Percentiles rank a stretch among this genome's conserved stretches.
Evolutionary conservation across 345 rosid genomes (phyloP).

Genomic region (Gossypium turneri): DNA sequence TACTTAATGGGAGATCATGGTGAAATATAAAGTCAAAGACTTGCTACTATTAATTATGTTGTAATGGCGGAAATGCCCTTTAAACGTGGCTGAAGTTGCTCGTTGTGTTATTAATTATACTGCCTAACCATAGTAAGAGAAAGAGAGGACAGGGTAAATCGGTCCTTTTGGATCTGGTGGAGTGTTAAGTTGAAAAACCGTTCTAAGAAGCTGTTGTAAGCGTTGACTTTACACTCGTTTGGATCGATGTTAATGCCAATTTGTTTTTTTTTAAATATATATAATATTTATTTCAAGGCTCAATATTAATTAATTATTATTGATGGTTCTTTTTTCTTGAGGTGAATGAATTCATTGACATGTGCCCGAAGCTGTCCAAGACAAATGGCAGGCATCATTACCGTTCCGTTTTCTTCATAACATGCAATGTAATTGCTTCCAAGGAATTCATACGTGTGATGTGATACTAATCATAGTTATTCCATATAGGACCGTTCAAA

Average conservation of each 20-base stretch:
- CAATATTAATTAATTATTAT: not conserved
- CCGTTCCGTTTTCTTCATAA: not conserved
- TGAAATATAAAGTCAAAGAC: slow-evolving; percentile 9
- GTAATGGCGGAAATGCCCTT: slow-evolving; percentile 18
- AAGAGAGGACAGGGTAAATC: not conserved
- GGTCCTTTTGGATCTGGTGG: slow-evolving; percentile 1
- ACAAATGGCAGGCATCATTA: not conserved
- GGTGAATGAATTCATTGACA: not conserved
- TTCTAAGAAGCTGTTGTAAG: not conserved
- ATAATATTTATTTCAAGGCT: not conserved
- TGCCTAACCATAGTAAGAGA: too few relatives aligned
- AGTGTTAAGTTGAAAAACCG: slow-evolving; percentile 15
- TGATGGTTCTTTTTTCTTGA: not conserved
- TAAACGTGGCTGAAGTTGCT: not conserved
- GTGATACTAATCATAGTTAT: too few relatives aligned
- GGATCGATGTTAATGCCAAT: not conserved
- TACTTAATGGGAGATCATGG: not conserved
- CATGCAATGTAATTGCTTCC: not conserved
- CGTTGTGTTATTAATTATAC: too few relatives aligned
- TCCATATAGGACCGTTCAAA: too few relatives aligned
- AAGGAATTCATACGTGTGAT: not conserved
- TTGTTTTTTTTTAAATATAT: not conserved
- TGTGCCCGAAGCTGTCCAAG: not conserved
- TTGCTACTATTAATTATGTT: not conserved
- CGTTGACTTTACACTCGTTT: slow-evolving; percentile 6